Evolutionary conservation across 768 basidiomycete genomes (phyloP).

Genomic region (Lactifluus echinatus): DNA sequence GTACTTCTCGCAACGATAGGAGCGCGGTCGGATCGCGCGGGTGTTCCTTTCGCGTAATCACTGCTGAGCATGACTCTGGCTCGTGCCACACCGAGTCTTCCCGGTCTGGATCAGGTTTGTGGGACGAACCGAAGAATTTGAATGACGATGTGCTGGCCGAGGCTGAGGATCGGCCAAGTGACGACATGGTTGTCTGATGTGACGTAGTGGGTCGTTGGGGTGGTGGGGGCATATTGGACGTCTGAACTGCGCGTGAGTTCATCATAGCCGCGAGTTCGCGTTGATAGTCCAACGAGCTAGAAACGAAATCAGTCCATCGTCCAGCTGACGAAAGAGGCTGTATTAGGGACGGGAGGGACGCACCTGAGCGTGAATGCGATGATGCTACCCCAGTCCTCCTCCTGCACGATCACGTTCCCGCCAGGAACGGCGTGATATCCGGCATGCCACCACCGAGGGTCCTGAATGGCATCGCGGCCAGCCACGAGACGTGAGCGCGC

Average conservation of each 20-base stretch:
- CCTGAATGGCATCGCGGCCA: slow-evolving; percentile 25
- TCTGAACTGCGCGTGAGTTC: neutral
- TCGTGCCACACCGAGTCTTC: slow-evolving; percentile 52
- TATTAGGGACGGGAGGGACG: slow-evolving; percentile 17
- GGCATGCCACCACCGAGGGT: slow-evolving; percentile 59
- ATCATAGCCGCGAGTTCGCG: slow-evolving; percentile 30
- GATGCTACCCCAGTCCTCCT: slow-evolving; percentile 71
- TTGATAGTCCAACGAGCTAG: slow-evolving; percentile 56
- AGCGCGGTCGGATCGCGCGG: slow-evolving; percentile 50
- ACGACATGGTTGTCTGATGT: slow-evolving; percentile 14
- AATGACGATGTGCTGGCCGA: slow-evolving; percentile 32
- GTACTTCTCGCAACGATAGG: slow-evolving; percentile 51
- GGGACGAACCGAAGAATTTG: slow-evolving; percentile 39
- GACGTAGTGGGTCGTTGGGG: neutral
- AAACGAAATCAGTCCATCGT: slow-evolving; percentile 1
- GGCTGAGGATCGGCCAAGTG: slow-evolving; percentile 22
- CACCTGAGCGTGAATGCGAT: slow-evolving; percentile 71
- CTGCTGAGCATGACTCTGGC: slow-evolving; percentile 50
- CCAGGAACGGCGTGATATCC: slow-evolving; percentile 59
- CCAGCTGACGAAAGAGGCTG: neutral
- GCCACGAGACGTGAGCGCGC: slow-evolving; percentile 13
- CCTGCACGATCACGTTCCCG: slow-evolving; percentile 54
- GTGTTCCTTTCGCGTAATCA: slow-evolving; percentile 55
- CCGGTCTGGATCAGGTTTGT: slow-evolving; percentile 50
- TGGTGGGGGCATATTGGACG: neutral